These are phyloP conservation scores for Colletotrichum chlorophyti DNA, from an alignment of 2,329 filamentous ascomycete species.

Conservation along the genomic window DNA sequence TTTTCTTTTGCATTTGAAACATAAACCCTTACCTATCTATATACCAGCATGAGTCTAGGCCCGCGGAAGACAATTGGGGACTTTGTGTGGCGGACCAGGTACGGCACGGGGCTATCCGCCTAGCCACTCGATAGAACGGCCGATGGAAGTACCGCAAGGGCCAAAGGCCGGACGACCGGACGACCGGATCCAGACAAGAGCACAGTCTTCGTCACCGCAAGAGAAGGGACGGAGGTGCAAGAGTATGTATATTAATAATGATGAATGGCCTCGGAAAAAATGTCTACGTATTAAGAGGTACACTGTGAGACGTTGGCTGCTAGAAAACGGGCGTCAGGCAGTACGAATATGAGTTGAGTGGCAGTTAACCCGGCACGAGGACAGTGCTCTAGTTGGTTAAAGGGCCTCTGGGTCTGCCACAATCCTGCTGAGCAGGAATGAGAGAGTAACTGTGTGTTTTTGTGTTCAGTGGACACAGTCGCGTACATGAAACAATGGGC, in stretches of 20 bases:
- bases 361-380: no score
- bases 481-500: no score
- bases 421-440: no score
- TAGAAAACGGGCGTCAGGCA: neutral
- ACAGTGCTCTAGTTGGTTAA: no score
- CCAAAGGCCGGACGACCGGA: neutral
- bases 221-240: constrained; percentile 3
- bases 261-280: constrained; percentile 21
- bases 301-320: no score
- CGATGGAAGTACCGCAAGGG: no score
- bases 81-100: neutral
- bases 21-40: constrained; percentile 15
- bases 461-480: no score
- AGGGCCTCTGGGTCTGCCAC: no score
- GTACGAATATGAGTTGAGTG: neutral
- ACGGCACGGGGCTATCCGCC: neutral
- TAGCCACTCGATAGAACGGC: neutral
- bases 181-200: neutral
- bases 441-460: no score
- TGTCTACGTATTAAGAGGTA: no score
- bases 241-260: constrained; percentile 29
- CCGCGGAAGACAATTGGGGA: neutral
- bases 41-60: constrained; percentile 13
- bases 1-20: constrained; percentile 16
- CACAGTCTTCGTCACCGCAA: neutral